Evolutionary conservation across 164 flowering plant genomes (phyloP).

Genomic region (Pachysandra terminalis): DNA sequence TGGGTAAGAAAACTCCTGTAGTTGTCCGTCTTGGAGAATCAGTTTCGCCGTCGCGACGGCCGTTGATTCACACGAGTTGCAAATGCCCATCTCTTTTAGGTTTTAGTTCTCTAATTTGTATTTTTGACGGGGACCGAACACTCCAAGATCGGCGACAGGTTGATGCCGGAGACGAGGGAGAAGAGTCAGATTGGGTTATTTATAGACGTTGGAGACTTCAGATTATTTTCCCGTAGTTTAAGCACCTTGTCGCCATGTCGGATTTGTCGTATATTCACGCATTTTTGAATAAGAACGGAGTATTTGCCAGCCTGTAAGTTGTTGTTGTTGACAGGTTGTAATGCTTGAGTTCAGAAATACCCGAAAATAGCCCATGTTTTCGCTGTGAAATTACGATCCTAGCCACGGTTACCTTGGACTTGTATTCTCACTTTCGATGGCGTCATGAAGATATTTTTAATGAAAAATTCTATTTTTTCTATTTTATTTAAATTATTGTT

Average conservation of each 20-base stretch:
- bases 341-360: neutral
- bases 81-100: slow-evolving; percentile 41
- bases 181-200: neutral
- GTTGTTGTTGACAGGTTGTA: slow-evolving; percentile 23
- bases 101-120: neutral
- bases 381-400: neutral
- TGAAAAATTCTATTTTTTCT: too few relatives aligned
- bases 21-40: slow-evolving; percentile 59
- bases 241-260: slow-evolving; percentile 4
- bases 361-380: neutral
- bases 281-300: neutral
- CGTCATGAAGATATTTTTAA: too few relatives aligned
- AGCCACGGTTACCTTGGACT: neutral
- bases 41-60: slow-evolving; percentile 64
- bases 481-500: too few relatives aligned
- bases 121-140: neutral
- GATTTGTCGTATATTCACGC: slow-evolving; percentile 13
- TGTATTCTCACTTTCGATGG: neutral
- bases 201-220: too few relatives aligned
- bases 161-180: neutral
- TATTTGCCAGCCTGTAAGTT: slow-evolving; percentile 23
- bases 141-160: neutral
- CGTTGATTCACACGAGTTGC: slow-evolving; percentile 51
- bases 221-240: too few relatives aligned
- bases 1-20: slow-evolving; percentile 68